phyloP scores from a whole-genome alignment of 2,329 filamentous ascomycete species.

The Stagonosporopsis chrysanthemi region DNA sequence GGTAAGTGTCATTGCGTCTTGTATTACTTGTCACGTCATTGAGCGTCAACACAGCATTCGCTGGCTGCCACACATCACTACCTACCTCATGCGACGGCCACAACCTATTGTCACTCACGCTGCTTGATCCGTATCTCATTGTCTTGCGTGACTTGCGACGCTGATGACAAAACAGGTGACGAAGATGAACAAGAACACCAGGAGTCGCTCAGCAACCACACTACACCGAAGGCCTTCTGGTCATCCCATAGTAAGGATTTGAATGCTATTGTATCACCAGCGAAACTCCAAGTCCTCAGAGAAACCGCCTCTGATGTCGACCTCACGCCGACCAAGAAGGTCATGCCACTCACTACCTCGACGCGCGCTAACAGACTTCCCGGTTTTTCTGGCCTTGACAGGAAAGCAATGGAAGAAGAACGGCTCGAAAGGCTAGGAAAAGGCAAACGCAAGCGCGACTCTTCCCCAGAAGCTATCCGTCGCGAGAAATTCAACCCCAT shows the following conservation, averaged over 20 bases:
- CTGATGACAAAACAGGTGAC: constrained; percentile 31
- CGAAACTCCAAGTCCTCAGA: constrained; percentile 12
- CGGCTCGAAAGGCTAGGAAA: constrained; percentile 16
- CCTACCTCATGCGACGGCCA: background rate
- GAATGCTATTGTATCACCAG: constrained; percentile 31
- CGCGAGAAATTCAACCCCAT: constrained; percentile 61
- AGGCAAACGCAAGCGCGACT: constrained; percentile 22
- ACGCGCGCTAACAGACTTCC: constrained; percentile 10
- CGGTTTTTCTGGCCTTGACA: constrained; percentile 11
- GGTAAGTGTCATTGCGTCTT: constrained; percentile 40
- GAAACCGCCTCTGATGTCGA: constrained; percentile 3
- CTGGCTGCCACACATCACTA: background rate
- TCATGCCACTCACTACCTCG: constrained; percentile 10
- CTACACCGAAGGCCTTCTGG: constrained; percentile 30
- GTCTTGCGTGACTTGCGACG: constrained; percentile 1
- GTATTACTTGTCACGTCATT: constrained; percentile 10
- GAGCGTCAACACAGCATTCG: constrained; percentile 1
- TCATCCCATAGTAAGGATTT: constrained; percentile 29
- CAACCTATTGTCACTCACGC: background rate
- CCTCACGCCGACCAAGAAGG: constrained; percentile 15
- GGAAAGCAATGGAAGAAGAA: constrained; percentile 26
- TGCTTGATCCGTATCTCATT: background rate
- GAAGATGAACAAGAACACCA: constrained; percentile 38
- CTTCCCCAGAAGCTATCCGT: constrained; percentile 14
- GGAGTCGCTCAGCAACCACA: constrained; percentile 24